Conservation (phyloP, 228 moss, liverwort and hornwort genomes). For the Sphagnum fallax region DNA sequence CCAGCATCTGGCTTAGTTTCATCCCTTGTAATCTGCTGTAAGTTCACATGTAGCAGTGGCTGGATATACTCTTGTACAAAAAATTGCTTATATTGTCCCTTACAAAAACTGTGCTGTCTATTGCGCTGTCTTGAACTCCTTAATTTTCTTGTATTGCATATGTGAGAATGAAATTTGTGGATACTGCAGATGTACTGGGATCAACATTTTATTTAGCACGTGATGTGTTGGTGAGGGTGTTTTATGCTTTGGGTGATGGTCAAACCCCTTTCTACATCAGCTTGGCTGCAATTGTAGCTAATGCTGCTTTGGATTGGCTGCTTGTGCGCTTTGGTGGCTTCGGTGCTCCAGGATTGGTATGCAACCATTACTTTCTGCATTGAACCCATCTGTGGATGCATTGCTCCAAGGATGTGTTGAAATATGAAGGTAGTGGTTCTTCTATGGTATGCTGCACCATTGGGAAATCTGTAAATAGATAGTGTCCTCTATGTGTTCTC, state of each 20-base stretch:
- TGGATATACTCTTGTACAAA: neutral
- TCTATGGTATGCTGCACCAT: neutral
- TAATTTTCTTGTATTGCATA: too few species aligned
- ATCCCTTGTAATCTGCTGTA: slow-evolving; percentile 77
- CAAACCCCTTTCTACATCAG: slow-evolving; percentile 67
- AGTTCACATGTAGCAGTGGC: slow-evolving; percentile 8
- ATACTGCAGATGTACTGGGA: slow-evolving; percentile 25
- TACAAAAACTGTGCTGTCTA: too few species aligned
- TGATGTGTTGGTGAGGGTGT: slow-evolving; percentile 81
- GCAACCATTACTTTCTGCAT: neutral
- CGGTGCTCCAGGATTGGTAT: slow-evolving; percentile 82
- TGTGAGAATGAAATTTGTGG: too few species aligned
- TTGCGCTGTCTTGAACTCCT: too few species aligned
- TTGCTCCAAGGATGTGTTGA: neutral
- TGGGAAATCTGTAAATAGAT: neutral
- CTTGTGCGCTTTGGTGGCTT: slow-evolving; percentile 67
- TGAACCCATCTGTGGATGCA: too few species aligned
- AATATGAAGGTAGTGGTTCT: neutral
- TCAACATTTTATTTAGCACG: slow-evolving; percentile 70
- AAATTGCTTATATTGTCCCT: neutral
- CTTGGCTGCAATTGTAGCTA: slow-evolving; percentile 56
- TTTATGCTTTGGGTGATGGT: slow-evolving; percentile 84
- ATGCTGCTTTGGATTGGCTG: slow-evolving; percentile 80
- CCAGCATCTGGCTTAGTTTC: slow-evolving; percentile 70
- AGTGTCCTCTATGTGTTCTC: neutral